Conservation (phyloP, 768 basidiomycete species). For the Lanmaoa pseudosensibilis region DNA sequence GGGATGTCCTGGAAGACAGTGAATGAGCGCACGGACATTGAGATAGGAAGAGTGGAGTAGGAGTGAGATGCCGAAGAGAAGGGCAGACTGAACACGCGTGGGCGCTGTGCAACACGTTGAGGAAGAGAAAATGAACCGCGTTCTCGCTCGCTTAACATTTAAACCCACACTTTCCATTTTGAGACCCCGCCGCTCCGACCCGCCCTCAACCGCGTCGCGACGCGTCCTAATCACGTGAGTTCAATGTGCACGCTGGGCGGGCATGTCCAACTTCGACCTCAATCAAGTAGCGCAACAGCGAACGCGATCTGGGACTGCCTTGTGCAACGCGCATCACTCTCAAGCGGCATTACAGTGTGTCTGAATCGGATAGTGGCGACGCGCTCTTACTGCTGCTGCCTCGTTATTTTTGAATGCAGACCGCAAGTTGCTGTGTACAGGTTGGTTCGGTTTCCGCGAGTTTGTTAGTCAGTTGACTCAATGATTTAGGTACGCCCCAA, state of each 20-base stretch:
- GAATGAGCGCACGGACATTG: constrained; percentile 59
- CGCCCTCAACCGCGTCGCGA: constrained; percentile 24
- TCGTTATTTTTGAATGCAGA: background rate
- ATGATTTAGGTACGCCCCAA: background rate
- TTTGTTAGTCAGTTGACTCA: background rate
- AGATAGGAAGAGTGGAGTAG: constrained; percentile 14
- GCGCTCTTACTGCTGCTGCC: background rate
- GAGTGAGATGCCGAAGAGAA: background rate
- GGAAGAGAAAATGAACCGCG: constrained; percentile 24
- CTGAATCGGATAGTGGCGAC: background rate
- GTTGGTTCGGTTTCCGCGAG: constrained; percentile 7
- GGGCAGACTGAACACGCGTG: constrained; percentile 15
- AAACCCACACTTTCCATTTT: constrained; percentile 30
- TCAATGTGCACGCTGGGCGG: background rate
- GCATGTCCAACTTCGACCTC: background rate
- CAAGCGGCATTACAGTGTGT: too few species aligned
- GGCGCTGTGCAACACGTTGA: constrained; percentile 36
- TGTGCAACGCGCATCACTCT: background rate
- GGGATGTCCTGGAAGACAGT: constrained; percentile 64
- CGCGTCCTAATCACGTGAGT: constrained; percentile 32
- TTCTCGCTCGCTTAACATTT: constrained; percentile 32
- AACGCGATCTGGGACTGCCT: background rate
- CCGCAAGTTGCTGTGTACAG: background rate
- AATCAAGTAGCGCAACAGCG: too few species aligned
- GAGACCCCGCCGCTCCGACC: constrained; percentile 36